Base-by-base conservation (phyloP, 2,329 filamentous ascomycete genomes). In the Cladorrhinum sp. region DNA sequence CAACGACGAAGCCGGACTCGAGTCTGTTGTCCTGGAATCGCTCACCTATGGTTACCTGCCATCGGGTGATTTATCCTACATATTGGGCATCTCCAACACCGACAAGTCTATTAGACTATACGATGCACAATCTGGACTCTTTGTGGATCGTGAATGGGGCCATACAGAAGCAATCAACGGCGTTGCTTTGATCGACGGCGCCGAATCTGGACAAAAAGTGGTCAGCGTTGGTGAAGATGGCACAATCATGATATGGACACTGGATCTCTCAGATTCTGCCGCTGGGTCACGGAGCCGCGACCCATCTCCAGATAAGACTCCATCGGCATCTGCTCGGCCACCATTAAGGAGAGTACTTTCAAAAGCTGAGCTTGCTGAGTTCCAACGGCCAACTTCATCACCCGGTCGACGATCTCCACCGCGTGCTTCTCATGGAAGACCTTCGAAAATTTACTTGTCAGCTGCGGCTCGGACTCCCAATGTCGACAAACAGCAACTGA, bases 51-150 rank as follows among this genome's bases (percentile, higher is more conserved):
- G 71, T 68, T 85, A 71, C 76, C 85, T 68, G 74, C 81, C 63
- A 74, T 82, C 75, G 50, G 80, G 73, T 72, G 85, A 78, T 45
- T 75, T 82, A 2, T 84, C 87, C 25, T 83, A 96, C 55, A 81
- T 99, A 55, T 82, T 95, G 18, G 93, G 92, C n/a, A 83, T 95
- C 10, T 97, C 93, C 8, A 93, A 93, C 67, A 96, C 91, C 0
- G 95, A 99, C 74, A 99, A 98, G 72, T 98, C 95, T 0, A 88
- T 99, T 59, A 83, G 95, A 36, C 78, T 99, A 16, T 99, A 99
- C 69, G 91, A 96, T 66, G 80, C 85, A 27, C 87, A 89, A 63
- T 87, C 85, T 48, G 93, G 93, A 8, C 77, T 79, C 1, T 88
- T 99, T 60, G 77, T 98, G 25, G 90, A 92, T 55, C 86, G 92